Conservation (phyloP, 345 rosid genomes). For the Eucalyptus melliodora region DNA sequence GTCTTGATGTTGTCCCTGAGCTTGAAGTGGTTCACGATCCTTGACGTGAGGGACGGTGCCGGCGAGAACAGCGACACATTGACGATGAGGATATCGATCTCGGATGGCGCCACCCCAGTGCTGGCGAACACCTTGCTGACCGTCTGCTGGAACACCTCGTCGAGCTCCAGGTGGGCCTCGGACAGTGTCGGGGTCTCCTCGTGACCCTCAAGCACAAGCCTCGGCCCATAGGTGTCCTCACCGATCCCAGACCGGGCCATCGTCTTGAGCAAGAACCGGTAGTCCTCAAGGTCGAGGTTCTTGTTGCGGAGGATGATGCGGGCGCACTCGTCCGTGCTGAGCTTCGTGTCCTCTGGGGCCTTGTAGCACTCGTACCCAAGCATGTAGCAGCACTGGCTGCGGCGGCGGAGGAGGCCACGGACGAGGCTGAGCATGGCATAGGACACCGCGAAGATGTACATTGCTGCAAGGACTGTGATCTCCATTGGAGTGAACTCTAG, state of each 20-base stretch:
- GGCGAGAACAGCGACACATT: slow-evolving; percentile 61
- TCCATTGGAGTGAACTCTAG: slow-evolving; percentile 9
- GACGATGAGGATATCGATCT: slow-evolving; percentile 49
- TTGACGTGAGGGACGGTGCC: slow-evolving; percentile 48
- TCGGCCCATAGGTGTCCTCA: slow-evolving; percentile 59
- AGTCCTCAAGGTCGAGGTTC: slow-evolving; percentile 49
- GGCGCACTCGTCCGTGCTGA: slow-evolving; percentile 34
- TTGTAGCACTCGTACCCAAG: slow-evolving; percentile 61
- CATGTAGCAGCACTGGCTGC: slow-evolving; percentile 43
- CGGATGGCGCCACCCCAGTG: slow-evolving; percentile 33
- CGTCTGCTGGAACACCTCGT: slow-evolving; percentile 40
- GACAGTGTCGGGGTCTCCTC: slow-evolving; percentile 25
- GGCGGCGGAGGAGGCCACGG: slow-evolving; percentile 11
- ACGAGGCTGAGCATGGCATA: slow-evolving; percentile 4
- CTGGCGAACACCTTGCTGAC: slow-evolving; percentile 42
- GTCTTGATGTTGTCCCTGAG: slow-evolving; percentile 51
- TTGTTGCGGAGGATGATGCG: slow-evolving; percentile 32
- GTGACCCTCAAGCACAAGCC: slow-evolving; percentile 31
- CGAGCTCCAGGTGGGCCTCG: slow-evolving; percentile 40
- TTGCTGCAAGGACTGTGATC: slow-evolving; percentile 1
- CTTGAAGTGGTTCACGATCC: slow-evolving; percentile 54
- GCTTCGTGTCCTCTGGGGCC: slow-evolving; percentile 27
- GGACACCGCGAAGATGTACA: slow-evolving; percentile 5
- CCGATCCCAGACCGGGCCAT: slow-evolving; percentile 63
- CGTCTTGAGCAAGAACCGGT: slow-evolving; percentile 48